Conservation (phyloP, 352 stramenopile genomes). For the Phytophthora ohioensis region DNA sequence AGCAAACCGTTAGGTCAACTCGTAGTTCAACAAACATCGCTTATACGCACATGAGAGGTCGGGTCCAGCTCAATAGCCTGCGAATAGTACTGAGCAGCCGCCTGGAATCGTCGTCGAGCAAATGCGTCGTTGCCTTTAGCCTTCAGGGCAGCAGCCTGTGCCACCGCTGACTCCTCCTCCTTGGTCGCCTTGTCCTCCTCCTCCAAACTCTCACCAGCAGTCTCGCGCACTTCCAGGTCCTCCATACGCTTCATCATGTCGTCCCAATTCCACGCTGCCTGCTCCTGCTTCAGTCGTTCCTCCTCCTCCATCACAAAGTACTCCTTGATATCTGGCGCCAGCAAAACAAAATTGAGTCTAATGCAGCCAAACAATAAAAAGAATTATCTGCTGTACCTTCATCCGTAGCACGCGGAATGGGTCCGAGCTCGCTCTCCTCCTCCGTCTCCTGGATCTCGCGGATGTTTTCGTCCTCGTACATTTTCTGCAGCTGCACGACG, state of each 20-base stretch:
- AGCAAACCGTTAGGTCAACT: background rate
- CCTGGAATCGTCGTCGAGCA: slow-evolving; percentile 75
- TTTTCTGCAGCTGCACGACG: slow-evolving; percentile 79
- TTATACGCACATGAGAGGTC: slow-evolving; percentile 66
- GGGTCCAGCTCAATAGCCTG: slow-evolving; percentile 85
- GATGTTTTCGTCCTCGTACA: slow-evolving; percentile 89
- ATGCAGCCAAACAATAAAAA: background rate
- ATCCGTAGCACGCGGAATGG: slow-evolving; percentile 57
- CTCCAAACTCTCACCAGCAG: slow-evolving; percentile 38
- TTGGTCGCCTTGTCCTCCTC: slow-evolving; percentile 38
- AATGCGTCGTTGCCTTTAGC: slow-evolving; percentile 86
- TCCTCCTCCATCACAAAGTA: slow-evolving; percentile 90
- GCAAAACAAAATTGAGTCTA: background rate
- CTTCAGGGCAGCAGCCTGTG: slow-evolving; percentile 62
- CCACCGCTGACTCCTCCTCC: slow-evolving; percentile 33
- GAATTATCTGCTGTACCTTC: slow-evolving; percentile 48
- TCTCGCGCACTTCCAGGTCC: slow-evolving; percentile 78
- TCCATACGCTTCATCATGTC: slow-evolving; percentile 90
- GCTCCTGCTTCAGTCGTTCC: slow-evolving; percentile 70
- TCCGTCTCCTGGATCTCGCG: slow-evolving; percentile 87
- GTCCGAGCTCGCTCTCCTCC: slow-evolving; percentile 68
- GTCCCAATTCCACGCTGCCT: slow-evolving; percentile 81
- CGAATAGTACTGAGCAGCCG: slow-evolving; percentile 87
- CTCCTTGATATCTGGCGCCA: slow-evolving; percentile 66
- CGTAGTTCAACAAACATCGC: background rate